Evolutionary conservation across 2,329 filamentous ascomycete species (phyloP).

Genomic region (Aphanoascus verrucosus): DNA sequence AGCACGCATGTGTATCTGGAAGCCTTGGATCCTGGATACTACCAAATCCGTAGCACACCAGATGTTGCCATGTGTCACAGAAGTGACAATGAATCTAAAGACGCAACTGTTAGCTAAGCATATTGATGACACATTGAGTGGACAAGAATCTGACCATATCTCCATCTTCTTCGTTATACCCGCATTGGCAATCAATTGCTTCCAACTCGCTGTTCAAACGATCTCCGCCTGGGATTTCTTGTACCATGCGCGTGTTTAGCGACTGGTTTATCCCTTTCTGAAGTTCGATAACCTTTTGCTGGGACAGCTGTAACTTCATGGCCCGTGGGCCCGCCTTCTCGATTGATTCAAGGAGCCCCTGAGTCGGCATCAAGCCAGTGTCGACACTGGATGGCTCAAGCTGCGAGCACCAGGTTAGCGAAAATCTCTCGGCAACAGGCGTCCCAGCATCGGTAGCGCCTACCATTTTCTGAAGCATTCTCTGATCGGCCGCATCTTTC

Average conservation of each 20-base stretch:
- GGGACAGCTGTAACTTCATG: conserved; percentile 16
- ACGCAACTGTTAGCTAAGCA: not conserved
- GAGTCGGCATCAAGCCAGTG: conserved; percentile 24
- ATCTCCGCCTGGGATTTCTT: not conserved
- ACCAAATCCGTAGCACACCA: conserved; percentile 38
- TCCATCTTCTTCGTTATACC: conserved; percentile 28
- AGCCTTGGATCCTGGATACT: conserved; percentile 29
- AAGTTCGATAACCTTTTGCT: conserved; percentile 17
- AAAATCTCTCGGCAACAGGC: not conserved
- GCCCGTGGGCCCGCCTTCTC: conserved; percentile 10
- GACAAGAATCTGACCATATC: conserved; percentile 30
- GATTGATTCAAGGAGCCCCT: conserved; percentile 13
- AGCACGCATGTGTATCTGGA: conserved; percentile 37
- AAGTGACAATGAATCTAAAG: conserved; percentile 35
- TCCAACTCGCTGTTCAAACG: not conserved
- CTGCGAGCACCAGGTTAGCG: conserved; percentile 17
- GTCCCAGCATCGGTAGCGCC: conserved; percentile 13
- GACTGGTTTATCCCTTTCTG: conserved; percentile 8
- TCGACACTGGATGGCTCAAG: conserved; percentile 18
- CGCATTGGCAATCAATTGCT: conserved; percentile 34
- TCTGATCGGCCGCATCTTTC: conserved; percentile 21
- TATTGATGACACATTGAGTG: not conserved
- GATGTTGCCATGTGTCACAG: conserved; percentile 39
- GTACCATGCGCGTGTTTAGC: not conserved
- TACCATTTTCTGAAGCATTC: conserved; percentile 27